phyloP scores from a whole-genome alignment of 192 early-diverging fungal genomes.

The Spinellus fusiger region DNA sequence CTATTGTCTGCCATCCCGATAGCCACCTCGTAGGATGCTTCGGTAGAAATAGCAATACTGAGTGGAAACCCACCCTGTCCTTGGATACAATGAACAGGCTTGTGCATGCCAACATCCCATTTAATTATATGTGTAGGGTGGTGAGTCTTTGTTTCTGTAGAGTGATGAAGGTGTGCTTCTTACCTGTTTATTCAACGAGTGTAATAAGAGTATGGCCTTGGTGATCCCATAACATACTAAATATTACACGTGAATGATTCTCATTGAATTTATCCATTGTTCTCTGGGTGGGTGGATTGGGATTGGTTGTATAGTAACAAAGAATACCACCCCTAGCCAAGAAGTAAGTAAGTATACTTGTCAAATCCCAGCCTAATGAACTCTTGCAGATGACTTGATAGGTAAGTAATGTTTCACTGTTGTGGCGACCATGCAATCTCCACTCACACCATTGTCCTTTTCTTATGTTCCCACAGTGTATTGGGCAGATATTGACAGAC shows the following conservation, averaged over 20 bases:
- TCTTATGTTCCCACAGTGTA: conserved; percentile 15
- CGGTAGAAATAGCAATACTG: conserved; percentile 25
- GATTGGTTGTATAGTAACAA: background rate
- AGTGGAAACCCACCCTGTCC: conserved; percentile 32
- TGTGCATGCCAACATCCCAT: conserved; percentile 30
- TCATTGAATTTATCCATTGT: conserved; percentile 1
- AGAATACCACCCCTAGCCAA: conserved; percentile 3
- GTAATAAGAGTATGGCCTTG: conserved; percentile 33
- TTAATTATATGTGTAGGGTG: conserved; percentile 27
- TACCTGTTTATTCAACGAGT: conserved; percentile 43
- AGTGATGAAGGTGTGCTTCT: background rate
- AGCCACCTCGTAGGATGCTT: conserved; percentile 31
- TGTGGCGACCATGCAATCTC: conserved; percentile 33
- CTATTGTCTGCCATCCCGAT: conserved; percentile 39
- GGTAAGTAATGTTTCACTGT: conserved; percentile 14
- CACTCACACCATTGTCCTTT: conserved; percentile 35
- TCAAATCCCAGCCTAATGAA: background rate
- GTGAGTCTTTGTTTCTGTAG: background rate
- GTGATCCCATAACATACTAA: conserved; percentile 28
- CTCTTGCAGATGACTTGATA: conserved; percentile 33
- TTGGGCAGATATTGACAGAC: conserved; percentile 34
- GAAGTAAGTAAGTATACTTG: background rate
- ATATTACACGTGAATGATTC: conserved; percentile 35
- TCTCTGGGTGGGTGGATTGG: background rate
- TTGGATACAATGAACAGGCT: conserved; percentile 29